Conservation (phyloP, 2,329 filamentous ascomycete species). For the Akanthomyces uredinophilus region DNA sequence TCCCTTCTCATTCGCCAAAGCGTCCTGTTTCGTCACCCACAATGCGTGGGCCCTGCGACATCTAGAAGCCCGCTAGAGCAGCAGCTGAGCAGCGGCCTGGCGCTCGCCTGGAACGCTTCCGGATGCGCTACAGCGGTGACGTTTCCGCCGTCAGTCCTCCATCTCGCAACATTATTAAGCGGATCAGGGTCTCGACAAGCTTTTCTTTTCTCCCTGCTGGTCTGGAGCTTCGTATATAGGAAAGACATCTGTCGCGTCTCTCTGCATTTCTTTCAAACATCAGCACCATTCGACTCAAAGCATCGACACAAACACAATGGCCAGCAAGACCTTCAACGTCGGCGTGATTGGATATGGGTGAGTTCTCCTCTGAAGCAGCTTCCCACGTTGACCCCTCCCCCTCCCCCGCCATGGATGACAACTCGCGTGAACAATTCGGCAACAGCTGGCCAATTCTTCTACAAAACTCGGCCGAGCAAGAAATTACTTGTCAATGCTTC, state of each 20-base stretch:
- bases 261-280: neutral
- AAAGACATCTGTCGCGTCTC: neutral
- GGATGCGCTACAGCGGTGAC: neutral
- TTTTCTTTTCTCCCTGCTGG: neutral
- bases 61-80: neutral
- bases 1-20: too few relatives aligned
- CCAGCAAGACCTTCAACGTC: conserved; percentile 40
- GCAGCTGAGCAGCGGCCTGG: too few relatives aligned
- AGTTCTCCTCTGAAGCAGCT: conserved; percentile 18
- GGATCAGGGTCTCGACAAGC: neutral
- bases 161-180: conserved; percentile 1
- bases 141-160: neutral
- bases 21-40: too few relatives aligned
- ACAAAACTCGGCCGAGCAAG: neutral
- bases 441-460: neutral
- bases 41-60: neutral
- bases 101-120: neutral
- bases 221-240: conserved; percentile 5
- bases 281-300: neutral
- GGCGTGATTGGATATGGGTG: conserved; percentile 49
- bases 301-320: neutral
- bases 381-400: neutral
- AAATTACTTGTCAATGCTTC: neutral
- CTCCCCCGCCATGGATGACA: conserved; percentile 6
- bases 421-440: neutral